Percentiles rank a stretch among this genome's conserved stretches.
Evolutionary conservation across 176 grass and related monocot genomes (phyloP).

Genomic region (Tillandsia leiboldiana): DNA sequence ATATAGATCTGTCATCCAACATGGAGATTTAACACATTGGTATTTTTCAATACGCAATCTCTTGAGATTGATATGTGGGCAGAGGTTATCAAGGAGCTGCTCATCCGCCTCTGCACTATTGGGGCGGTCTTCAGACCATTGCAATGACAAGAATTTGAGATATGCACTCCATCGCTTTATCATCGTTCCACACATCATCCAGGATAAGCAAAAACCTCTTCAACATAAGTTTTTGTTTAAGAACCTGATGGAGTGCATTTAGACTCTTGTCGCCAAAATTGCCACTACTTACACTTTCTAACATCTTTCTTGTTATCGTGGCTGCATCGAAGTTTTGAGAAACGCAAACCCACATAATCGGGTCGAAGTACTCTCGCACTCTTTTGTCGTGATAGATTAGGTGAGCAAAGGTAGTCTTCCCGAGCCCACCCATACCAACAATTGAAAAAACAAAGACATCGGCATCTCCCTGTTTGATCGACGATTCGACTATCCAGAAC

Average conservation of each 20-base stretch:
- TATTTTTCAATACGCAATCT: constrained; percentile 5
- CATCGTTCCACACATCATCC: constrained; percentile 27
- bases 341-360: constrained; percentile 21
- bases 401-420: constrained; percentile 19
- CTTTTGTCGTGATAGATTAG: constrained; percentile 4
- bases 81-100: constrained; percentile 5
- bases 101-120: background rate
- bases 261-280: constrained; percentile 4
- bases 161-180: background rate
- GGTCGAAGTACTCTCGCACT: background rate
- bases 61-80: background rate
- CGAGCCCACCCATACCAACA: no score
- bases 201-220: constrained; percentile 26
- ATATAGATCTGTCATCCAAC: constrained; percentile 1
- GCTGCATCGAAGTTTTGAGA: constrained; percentile 4
- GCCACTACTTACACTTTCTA: background rate
- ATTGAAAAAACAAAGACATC: no score
- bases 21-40: background rate
- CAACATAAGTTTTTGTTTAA: background rate
- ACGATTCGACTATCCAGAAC: no score
- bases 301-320: constrained; percentile 7
- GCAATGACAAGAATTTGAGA: background rate
- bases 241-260: constrained; percentile 6
- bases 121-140: background rate
- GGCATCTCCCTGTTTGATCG: no score